A percentile compares a stretch with the other conserved stretches of the same genome.
phyloP scores from a whole-genome alignment of 2,329 filamentous ascomycete species.

The Xylaria multiplex region DNA sequence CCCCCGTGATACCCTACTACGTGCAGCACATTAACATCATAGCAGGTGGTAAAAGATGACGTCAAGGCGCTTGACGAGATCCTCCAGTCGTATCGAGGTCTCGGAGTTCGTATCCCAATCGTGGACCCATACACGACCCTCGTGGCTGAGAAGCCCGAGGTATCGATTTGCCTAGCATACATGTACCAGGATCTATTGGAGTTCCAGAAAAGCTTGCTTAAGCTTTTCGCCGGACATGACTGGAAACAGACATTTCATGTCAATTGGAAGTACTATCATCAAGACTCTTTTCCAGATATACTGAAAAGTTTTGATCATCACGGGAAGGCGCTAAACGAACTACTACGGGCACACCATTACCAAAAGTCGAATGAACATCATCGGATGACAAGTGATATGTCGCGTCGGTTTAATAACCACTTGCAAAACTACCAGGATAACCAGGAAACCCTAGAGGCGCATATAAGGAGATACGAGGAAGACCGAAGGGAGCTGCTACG shows the following conservation, averaged over 20 bases:
- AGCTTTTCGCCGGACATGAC: conserved; percentile 27
- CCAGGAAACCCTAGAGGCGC: conserved; percentile 14
- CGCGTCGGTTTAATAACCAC: conserved; percentile 28
- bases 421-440: conserved; percentile 33
- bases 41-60: conserved; percentile 36
- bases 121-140: conserved; percentile 26
- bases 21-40: conserved; percentile 11
- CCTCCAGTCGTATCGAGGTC: conserved; percentile 38
- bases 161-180: conserved; percentile 37
- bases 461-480: conserved; percentile 35
- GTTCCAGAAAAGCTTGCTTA: conserved; percentile 38
- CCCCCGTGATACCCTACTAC: background rate
- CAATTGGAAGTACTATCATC: conserved; percentile 34
- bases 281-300: conserved; percentile 17
- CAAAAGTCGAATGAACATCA: conserved; percentile 19
- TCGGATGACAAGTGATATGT: conserved; percentile 22
- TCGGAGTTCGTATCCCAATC: conserved; percentile 38
- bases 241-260: conserved; percentile 34
- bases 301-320: conserved; percentile 23
- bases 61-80: conserved; percentile 32
- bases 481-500: conserved; percentile 25
- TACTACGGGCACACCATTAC: conserved; percentile 20
- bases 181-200: conserved; percentile 42
- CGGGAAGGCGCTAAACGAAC: conserved; percentile 26
- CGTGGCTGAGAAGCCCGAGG: conserved; percentile 31